Conservation (phyloP, 805 yeast species). For the Wickerhamomyces mucosus region DNA sequence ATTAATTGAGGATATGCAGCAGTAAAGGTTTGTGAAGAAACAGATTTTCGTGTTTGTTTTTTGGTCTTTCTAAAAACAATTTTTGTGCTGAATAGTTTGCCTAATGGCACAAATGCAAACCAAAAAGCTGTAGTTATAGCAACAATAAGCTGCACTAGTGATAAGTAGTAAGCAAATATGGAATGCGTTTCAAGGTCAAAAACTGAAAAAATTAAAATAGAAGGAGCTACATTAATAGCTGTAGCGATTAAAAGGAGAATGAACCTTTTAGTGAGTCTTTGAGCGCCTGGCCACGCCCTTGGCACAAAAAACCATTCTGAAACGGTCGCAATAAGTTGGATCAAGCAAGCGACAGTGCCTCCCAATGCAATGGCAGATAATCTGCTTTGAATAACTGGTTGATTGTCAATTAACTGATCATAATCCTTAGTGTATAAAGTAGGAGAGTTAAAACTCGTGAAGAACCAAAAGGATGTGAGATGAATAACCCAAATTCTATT, state of each 20-base stretch:
- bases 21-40: slow-evolving; percentile 52
- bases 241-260: slow-evolving; percentile 33
- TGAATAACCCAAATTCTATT: slow-evolving; percentile 77
- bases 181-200: slow-evolving; percentile 30
- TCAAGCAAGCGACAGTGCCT: slow-evolving; percentile 51
- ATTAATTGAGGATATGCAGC: slow-evolving; percentile 44
- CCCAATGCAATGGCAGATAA: slow-evolving; percentile 56
- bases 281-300: slow-evolving; percentile 64
- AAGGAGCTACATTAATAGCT: slow-evolving; percentile 39
- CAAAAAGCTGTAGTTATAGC: slow-evolving; percentile 47
- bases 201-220: slow-evolving; percentile 37
- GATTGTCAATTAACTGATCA: slow-evolving; percentile 41
- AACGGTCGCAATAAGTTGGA: slow-evolving; percentile 47
- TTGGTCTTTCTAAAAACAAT: slow-evolving; percentile 14
- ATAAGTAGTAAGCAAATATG: slow-evolving; percentile 29
- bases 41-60: slow-evolving; percentile 34
- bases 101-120: slow-evolving; percentile 52
- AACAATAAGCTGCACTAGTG: slow-evolving; percentile 46
- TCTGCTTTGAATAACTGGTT: slow-evolving; percentile 49
- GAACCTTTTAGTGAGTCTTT: slow-evolving; percentile 42
- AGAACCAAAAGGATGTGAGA: slow-evolving; percentile 68
- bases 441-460: slow-evolving; percentile 61
- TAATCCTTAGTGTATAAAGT: slow-evolving; percentile 58
- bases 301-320: slow-evolving; percentile 62
- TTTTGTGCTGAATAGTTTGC: slow-evolving; percentile 38